Evolutionary conservation across 2,329 filamentous ascomycete species (phyloP).

Genomic region (Fusarium newnesense): DNA sequence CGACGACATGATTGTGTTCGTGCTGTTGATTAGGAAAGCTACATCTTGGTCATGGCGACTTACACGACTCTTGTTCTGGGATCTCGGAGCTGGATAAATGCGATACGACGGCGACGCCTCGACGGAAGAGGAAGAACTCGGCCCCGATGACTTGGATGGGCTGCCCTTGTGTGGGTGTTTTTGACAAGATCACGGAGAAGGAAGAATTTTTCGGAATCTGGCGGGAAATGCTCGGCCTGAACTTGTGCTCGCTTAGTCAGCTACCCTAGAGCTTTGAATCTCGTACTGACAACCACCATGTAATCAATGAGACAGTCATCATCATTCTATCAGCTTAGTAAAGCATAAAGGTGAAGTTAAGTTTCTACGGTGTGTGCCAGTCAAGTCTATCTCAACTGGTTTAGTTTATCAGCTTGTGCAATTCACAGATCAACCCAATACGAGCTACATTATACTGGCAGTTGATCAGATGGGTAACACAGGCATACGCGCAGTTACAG

Average conservation of each 20-base stretch:
- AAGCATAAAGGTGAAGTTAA: neutral
- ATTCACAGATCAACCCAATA: neutral
- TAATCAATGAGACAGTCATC: too few relatives aligned
- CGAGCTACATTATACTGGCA: neutral
- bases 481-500: too few relatives aligned
- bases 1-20: constrained; percentile 25
- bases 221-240: constrained; percentile 40
- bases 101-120: constrained; percentile 51
- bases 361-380: neutral
- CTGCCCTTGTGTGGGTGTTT: constrained; percentile 48
- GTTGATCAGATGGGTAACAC: neutral
- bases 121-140: constrained; percentile 62
- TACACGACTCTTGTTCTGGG: constrained; percentile 50
- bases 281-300: neutral
- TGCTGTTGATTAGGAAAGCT: constrained; percentile 30
- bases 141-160: constrained; percentile 46
- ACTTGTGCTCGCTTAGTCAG: constrained; percentile 30
- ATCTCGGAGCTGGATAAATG: constrained; percentile 57
- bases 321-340: neutral
- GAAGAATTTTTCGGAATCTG: constrained; percentile 50
- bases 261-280: neutral
- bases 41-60: constrained; percentile 45
- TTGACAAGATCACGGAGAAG: constrained; percentile 49
- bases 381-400: neutral
- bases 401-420: too few relatives aligned